Evolutionary conservation across 2,329 filamentous ascomycete species (phyloP).

Genomic region (Didymella sp.): DNA sequence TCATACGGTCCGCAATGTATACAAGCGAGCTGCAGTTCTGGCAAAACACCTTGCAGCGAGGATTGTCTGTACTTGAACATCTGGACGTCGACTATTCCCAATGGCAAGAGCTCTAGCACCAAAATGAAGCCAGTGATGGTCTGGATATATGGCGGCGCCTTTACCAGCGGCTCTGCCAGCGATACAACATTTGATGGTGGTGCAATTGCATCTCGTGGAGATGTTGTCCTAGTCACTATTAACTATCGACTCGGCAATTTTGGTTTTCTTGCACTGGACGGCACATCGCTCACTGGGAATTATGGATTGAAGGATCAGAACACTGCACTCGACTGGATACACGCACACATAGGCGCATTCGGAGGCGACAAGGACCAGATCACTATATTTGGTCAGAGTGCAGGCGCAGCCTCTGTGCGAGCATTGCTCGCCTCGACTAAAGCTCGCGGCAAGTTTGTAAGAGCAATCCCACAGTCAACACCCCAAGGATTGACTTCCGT

Average conservation of each 20-base stretch:
- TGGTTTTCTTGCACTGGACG: conserved; percentile 46
- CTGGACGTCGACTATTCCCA: conserved; percentile 51
- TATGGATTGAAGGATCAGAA: conserved; percentile 60
- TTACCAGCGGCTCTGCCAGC: conserved; percentile 52
- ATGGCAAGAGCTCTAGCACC: conserved; percentile 15
- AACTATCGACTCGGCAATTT: conserved; percentile 53
- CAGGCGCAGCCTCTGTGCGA: conserved; percentile 51
- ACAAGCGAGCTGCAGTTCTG: conserved; percentile 44
- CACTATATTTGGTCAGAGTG: conserved; percentile 50
- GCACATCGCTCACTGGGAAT: conserved; percentile 58
- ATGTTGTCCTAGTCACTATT: conserved; percentile 54
- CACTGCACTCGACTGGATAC: conserved; percentile 59
- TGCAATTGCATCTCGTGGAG: conserved; percentile 55
- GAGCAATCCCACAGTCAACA: conserved; percentile 52
- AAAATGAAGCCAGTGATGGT: conserved; percentile 56
- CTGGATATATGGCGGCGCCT: conserved; percentile 57
- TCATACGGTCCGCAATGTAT: conserved; percentile 51
- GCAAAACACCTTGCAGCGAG: conserved; percentile 42
- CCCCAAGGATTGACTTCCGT: conserved; percentile 33
- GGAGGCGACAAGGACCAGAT: conserved; percentile 47
- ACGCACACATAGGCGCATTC: conserved; percentile 48
- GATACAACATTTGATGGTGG: conserved; percentile 57
- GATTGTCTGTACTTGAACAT: conserved; percentile 57
- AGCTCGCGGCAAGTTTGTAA: conserved; percentile 57
- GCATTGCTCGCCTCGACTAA: conserved; percentile 59